A percentile compares a stretch with the other conserved stretches of the same genome.
Conservation (phyloP, 1,284 basidiomycete genomes). For the Cryptococcus maquisensis region DNA sequence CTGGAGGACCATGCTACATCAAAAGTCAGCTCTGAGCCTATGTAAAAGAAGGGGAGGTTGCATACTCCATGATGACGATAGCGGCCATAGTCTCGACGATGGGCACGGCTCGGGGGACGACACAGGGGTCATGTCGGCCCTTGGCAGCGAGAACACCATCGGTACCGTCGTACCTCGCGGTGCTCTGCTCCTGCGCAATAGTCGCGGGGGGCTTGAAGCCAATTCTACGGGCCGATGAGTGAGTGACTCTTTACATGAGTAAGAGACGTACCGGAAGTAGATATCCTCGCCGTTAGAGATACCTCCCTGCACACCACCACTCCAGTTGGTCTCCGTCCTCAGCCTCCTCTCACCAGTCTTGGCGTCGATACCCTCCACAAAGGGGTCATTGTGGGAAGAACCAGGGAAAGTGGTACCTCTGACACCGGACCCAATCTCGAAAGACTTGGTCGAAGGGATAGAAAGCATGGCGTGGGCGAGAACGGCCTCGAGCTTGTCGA, state of each 20-base stretch:
- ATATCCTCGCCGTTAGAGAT: constrained; percentile 97
- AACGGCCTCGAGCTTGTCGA: constrained; percentile 97
- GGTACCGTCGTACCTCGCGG: constrained; percentile 88
- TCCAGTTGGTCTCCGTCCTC: constrained; percentile 90
- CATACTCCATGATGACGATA: constrained; percentile 85
- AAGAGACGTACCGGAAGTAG: constrained; percentile 75
- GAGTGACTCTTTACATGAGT: neutral
- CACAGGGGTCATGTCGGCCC: constrained; percentile 95
- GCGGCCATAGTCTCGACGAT: constrained; percentile 99
- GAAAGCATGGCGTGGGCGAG: constrained; percentile 98
- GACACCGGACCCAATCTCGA: constrained; percentile 98
- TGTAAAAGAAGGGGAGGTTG: constrained; percentile 7
- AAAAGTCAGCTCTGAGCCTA: neutral
- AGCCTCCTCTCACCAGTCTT: constrained; percentile 52
- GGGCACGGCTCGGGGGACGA: constrained; percentile 92
- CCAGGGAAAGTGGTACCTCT: constrained; percentile 92
- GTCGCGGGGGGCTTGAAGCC: constrained; percentile 99
- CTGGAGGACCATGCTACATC: constrained; percentile 62
- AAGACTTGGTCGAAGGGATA: constrained; percentile 97
- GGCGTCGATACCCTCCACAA: constrained; percentile 65
- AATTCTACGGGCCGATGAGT: constrained; percentile 57
- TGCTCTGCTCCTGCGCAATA: constrained; percentile 86
- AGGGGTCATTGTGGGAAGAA: constrained; percentile 88
- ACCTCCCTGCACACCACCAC: constrained; percentile 95
- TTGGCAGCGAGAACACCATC: constrained; percentile 80